A percentile compares a stretch with the other conserved stretches of the same genome.
Evolutionary conservation across 2,329 filamentous ascomycete genomes (phyloP).

Genomic region (Arthroderma uncinatum): DNA sequence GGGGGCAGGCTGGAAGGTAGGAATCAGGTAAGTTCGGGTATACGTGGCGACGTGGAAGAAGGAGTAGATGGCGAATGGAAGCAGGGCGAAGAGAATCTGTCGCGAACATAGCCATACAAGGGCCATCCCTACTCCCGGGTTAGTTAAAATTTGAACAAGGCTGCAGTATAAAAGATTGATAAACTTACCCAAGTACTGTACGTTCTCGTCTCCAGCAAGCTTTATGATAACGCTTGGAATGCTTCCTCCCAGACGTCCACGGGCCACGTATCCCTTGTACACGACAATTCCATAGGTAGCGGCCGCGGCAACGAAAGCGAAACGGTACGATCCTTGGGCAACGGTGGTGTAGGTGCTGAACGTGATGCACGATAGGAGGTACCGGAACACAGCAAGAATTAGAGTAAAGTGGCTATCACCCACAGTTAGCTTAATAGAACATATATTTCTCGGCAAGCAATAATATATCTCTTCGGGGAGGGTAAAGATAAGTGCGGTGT

Average conservation of each 20-base stretch:
- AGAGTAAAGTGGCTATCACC: slow-evolving; percentile 66
- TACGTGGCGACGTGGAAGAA: slow-evolving; percentile 98
- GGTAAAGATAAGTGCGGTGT: background rate
- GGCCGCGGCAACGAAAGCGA: slow-evolving; percentile 78
- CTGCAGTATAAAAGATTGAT: slow-evolving; percentile 11
- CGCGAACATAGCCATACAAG: slow-evolving; percentile 88
- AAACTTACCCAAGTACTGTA: slow-evolving; percentile 82
- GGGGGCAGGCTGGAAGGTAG: slow-evolving; percentile 63
- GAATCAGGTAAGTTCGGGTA: slow-evolving; percentile 83
- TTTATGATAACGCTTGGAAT: slow-evolving; percentile 52
- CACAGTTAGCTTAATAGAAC: background rate
- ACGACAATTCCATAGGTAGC: slow-evolving; percentile 96
- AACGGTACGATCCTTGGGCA: slow-evolving; percentile 77
- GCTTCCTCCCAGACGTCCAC: slow-evolving; percentile 60
- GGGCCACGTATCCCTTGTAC: slow-evolving; percentile 90
- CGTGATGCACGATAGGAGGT: slow-evolving; percentile 72
- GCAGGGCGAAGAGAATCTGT: slow-evolving; percentile 78
- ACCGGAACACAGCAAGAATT: slow-evolving; percentile 71
- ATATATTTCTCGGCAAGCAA: slow-evolving; percentile 4
- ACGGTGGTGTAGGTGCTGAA: slow-evolving; percentile 73
- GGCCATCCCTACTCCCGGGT: slow-evolving; percentile 60
- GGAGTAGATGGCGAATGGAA: slow-evolving; percentile 94
- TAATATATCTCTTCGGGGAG: background rate
- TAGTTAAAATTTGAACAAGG: too few species aligned
- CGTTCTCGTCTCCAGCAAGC: slow-evolving; percentile 80